These are phyloP conservation scores for Dujonia santamariae DNA, from an alignment of 1,139 yeast genomes.

Conservation along the genomic window DNA sequence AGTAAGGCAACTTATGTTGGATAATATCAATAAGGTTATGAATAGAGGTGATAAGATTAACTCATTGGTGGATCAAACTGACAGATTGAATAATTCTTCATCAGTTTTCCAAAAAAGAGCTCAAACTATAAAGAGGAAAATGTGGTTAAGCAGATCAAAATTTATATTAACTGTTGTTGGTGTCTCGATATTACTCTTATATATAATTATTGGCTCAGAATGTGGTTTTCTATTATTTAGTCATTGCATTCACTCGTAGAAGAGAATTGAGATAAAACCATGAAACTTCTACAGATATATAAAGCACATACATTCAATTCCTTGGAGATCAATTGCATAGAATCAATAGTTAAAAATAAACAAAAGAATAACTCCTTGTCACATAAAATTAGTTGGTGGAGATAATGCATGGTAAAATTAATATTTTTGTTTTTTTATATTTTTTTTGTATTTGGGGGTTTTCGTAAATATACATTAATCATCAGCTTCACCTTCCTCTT, in stretches of 20 bases:
- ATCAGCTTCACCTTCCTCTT: conserved; percentile 12
- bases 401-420: not conserved
- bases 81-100: conserved; percentile 65
- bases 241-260: conserved; percentile 20
- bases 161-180: conserved; percentile 32
- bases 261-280: conserved; percentile 1
- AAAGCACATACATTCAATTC: too few relatives aligned
- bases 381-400: too few relatives aligned
- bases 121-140: conserved; percentile 55
- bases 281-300: not conserved
- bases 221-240: conserved; percentile 50
- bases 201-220: conserved; percentile 43
- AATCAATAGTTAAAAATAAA: not conserved
- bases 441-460: too few relatives aligned
- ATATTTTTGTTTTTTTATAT: too few relatives aligned
- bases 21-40: conserved; percentile 64
- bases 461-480: too few relatives aligned
- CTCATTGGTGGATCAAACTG: conserved; percentile 76
- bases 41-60: conserved; percentile 80
- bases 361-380: not conserved
- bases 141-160: conserved; percentile 63
- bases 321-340: too few relatives aligned
- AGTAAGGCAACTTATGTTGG: conserved; percentile 61
- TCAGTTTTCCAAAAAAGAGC: conserved; percentile 74
- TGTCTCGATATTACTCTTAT: conserved; percentile 26